These are phyloP conservation scores for Verticillium nubilum DNA, from an alignment of 2,329 filamentous ascomycete genomes.

Conservation along the genomic window DNA sequence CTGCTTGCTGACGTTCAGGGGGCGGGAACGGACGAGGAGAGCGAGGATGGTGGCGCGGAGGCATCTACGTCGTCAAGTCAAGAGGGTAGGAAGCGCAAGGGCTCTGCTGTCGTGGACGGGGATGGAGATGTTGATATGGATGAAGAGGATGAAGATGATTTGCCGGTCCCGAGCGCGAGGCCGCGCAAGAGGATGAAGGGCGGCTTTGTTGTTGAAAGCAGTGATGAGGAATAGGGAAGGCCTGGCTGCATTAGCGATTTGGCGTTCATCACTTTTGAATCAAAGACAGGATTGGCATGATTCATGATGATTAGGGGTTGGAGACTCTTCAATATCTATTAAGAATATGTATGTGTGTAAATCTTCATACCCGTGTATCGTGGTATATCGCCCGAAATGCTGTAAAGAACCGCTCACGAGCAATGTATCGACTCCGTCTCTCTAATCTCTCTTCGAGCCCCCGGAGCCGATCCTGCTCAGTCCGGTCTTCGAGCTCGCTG, in stretches of 20 bases:
- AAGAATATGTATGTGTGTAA: neutral
- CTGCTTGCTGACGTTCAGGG: constrained; percentile 8
- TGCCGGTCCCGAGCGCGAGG: constrained; percentile 27
- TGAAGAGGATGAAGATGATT: constrained; percentile 31
- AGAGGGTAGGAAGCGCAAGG: constrained; percentile 7
- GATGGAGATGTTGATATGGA: constrained; percentile 12
- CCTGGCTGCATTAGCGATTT: neutral
- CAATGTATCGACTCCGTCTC: neutral
- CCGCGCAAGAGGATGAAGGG: constrained; percentile 39
- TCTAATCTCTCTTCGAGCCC: neutral
- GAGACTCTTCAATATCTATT: neutral
- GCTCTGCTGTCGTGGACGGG: constrained; percentile 8
- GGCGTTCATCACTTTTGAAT: neutral
- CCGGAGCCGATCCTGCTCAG: neutral
- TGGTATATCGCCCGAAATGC: neutral
- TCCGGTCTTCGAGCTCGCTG: neutral
- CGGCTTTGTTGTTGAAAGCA: constrained; percentile 55
- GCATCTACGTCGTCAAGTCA: constrained; percentile 6
- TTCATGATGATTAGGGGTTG: neutral
- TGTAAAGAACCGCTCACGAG: neutral
- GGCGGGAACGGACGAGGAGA: constrained; percentile 8
- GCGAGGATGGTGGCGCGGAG: neutral
- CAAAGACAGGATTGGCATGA: neutral
- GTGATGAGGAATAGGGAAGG: constrained; percentile 42
- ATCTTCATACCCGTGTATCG: neutral